Percentiles rank a stretch among this genome's conserved stretches.
Conservation (phyloP, 148 eudicot genomes). For the Rhododendron molle region DNA sequence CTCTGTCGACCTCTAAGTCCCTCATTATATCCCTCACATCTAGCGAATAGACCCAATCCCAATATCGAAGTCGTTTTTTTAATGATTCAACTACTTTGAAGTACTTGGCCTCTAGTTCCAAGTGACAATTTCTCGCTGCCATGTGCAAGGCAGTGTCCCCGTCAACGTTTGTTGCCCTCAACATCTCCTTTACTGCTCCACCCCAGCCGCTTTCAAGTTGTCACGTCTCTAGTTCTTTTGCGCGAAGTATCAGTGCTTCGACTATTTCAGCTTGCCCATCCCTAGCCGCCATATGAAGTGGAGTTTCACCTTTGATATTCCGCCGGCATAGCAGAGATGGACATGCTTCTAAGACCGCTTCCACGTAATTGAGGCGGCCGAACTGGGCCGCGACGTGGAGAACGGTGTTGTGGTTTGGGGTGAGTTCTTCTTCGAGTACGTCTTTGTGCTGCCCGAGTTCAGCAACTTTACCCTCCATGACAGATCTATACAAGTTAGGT, state of each 20-base stretch:
- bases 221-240: not conserved
- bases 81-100: too few species aligned
- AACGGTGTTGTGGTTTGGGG: not conserved
- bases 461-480: not conserved
- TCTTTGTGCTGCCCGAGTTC: not conserved
- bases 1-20: too few species aligned
- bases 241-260: rapidly evolving
- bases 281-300: not conserved
- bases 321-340: not conserved
- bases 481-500: not conserved
- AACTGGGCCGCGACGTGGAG: not conserved
- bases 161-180: too few species aligned
- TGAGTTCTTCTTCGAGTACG: not conserved
- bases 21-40: too few species aligned
- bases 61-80: too few species aligned
- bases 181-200: not conserved
- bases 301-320: not conserved
- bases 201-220: not conserved
- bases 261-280: not conserved
- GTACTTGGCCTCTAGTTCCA: not conserved
- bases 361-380: not conserved
- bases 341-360: not conserved
- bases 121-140: too few species aligned
- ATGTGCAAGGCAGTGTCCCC: too few species aligned
- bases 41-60: too few species aligned